Evolutionary conservation across 2,329 filamentous ascomycete species (phyloP).

Genomic region (Diplodia scrobiculata): DNA sequence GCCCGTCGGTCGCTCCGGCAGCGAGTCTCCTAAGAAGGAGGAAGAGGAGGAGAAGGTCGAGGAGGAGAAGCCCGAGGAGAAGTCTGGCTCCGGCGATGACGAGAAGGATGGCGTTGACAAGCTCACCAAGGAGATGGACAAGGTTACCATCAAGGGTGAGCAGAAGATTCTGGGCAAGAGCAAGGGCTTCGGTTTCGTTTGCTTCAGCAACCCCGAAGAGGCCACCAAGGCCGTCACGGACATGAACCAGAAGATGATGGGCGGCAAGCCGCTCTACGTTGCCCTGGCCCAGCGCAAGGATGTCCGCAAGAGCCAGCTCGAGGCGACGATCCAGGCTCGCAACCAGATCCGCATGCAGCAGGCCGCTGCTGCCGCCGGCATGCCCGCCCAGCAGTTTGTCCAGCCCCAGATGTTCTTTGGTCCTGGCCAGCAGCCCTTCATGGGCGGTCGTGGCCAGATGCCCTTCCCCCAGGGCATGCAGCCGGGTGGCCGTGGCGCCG

Average conservation of each 20-base stretch:
- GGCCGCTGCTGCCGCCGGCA: constrained; percentile 83
- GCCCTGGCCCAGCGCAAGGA: constrained; percentile 99
- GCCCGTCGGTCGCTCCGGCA: constrained; percentile 53
- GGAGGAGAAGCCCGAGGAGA: constrained; percentile 58
- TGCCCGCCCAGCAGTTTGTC: constrained; percentile 78
- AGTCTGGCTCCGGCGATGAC: constrained; percentile 58
- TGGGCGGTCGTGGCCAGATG: constrained; percentile 63
- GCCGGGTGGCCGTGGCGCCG: constrained; percentile 77
- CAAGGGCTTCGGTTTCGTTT: constrained; percentile 99
- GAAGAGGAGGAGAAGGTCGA: constrained; percentile 56
- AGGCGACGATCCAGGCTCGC: constrained; percentile 98
- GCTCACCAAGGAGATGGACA: constrained; percentile 53
- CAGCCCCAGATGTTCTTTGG: constrained; percentile 90
- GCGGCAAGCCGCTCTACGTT: constrained; percentile 95
- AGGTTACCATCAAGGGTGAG: constrained; percentile 59
- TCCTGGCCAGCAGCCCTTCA: constrained; percentile 71
- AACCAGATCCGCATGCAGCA: constrained; percentile 99
- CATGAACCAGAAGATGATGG: constrained; percentile 99
- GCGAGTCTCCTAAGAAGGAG: constrained; percentile 50
- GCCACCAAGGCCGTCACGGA: constrained; percentile 98
- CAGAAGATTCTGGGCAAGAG: constrained; percentile 85
- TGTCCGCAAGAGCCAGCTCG: constrained; percentile 97
- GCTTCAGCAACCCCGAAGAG: constrained; percentile 99
- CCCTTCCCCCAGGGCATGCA: constrained; percentile 64
- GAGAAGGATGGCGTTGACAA: constrained; percentile 54